A percentile compares a stretch with the other conserved stretches of the same genome.
Conservation (phyloP, 108 stramenopile genomes). For the Nitzschia putrida region DNA sequence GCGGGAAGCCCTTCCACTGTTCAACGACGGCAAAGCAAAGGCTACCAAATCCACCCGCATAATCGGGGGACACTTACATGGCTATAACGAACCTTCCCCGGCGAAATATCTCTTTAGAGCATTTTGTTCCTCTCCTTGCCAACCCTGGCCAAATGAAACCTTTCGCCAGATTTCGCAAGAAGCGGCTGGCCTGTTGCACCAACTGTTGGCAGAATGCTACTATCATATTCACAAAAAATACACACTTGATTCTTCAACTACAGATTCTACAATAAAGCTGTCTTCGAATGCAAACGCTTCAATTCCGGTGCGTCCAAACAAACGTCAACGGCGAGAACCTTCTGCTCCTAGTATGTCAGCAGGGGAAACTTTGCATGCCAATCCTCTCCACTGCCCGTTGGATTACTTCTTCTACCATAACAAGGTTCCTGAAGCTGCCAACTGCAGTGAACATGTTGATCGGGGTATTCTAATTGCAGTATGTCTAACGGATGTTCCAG, state of each 20-base stretch:
- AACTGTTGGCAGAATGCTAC: conserved; percentile 14
- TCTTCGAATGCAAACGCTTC: too few relatives aligned
- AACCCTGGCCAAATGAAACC: conserved; percentile 36
- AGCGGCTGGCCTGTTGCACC: conserved; percentile 9
- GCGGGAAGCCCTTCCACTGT: conserved; percentile 4
- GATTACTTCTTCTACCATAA: conserved; percentile 58
- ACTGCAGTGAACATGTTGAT: conserved; percentile 49
- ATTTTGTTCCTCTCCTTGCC: conserved; percentile 6
- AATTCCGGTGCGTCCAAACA: too few relatives aligned
- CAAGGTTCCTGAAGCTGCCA: conserved; percentile 1
- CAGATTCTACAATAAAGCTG: too few relatives aligned
- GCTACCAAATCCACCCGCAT: background rate
- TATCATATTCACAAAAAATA: background rate
- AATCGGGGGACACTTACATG: conserved; percentile 35
- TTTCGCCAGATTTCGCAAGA: conserved; percentile 1
- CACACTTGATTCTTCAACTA: background rate
- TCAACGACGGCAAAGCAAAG: background rate
- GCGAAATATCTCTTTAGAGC: conserved; percentile 44
- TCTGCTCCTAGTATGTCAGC: too few relatives aligned
- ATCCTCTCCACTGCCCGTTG: conserved; percentile 27
- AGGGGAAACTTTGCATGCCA: too few relatives aligned
- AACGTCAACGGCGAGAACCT: too few relatives aligned
- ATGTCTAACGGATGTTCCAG: conserved; percentile 45
- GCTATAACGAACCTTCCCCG: conserved; percentile 33
- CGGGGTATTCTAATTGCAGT: conserved; percentile 44